phyloP scores from a whole-genome alignment of 163 green algal genomes.

The Scenedesmus sp. region DNA sequence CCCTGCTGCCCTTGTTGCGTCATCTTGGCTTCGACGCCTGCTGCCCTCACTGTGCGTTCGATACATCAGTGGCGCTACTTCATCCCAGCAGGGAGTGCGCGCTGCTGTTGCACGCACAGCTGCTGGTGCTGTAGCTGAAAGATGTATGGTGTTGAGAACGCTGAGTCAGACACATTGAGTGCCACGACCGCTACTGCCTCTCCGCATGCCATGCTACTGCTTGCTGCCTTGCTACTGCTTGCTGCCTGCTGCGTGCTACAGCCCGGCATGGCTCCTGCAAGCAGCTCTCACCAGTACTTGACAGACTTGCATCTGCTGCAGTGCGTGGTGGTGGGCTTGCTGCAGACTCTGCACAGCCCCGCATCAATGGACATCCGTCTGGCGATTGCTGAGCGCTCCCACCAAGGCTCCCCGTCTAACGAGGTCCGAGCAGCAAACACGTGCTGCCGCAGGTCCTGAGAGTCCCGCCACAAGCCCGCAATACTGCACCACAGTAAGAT shows the following conservation, averaged over 20 bases:
- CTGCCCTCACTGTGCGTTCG: too few species aligned
- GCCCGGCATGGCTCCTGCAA: background rate
- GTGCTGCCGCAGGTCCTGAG: background rate
- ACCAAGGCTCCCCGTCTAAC: conserved; percentile 44
- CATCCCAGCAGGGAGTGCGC: too few species aligned
- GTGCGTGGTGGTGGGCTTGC: conserved; percentile 34
- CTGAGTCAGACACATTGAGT: too few species aligned
- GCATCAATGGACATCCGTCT: conserved; percentile 43
- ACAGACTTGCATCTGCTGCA: conserved; percentile 45
- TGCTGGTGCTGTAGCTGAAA: background rate
- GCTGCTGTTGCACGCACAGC: background rate
- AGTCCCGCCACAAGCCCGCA: background rate
- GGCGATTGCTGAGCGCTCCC: conserved; percentile 34
- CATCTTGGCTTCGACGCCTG: too few species aligned
- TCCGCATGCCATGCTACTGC: background rate
- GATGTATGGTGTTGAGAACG: background rate
- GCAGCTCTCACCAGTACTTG: conserved; percentile 48
- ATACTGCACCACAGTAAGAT: background rate
- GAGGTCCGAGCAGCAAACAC: background rate
- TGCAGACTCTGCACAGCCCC: conserved; percentile 29
- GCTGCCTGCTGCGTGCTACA: background rate
- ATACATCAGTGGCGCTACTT: too few species aligned
- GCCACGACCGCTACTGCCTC: background rate
- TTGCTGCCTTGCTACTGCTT: background rate
- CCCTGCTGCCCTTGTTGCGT: too few species aligned